These are phyloP conservation scores for Trichosporon sp. DNA, from an alignment of 1,284 basidiomycete species.

Conservation along the genomic window DNA sequence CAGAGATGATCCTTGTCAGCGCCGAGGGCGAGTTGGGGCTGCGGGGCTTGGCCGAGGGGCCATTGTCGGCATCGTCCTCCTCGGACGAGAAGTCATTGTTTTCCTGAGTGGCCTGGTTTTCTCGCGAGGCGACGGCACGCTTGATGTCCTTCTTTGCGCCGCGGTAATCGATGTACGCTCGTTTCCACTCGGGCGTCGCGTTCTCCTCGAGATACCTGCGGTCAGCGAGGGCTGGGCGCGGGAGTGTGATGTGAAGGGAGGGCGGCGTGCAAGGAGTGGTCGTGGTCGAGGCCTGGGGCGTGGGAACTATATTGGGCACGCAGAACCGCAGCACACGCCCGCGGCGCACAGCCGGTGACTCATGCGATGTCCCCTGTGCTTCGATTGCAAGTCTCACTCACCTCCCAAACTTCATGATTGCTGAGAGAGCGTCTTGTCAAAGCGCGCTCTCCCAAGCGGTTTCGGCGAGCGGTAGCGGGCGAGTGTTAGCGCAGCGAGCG, in stretches of 20 bases:
- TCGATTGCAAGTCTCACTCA: conserved; percentile 22
- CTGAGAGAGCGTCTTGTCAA: neutral
- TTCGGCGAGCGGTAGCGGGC: neutral
- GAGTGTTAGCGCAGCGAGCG: neutral
- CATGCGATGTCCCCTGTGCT: no score
- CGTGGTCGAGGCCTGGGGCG: no score
- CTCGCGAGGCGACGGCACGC: conserved; percentile 41
- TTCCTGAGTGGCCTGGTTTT: conserved; percentile 33
- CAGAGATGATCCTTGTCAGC: neutral
- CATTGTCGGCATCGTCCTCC: conserved; percentile 54
- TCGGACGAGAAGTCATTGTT: conserved; percentile 41
- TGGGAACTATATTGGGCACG: no score
- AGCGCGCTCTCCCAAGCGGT: neutral
- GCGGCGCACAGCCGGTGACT: neutral
- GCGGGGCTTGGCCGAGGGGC: conserved; percentile 33
- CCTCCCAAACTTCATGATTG: conserved; percentile 43
- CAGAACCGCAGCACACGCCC: no score
- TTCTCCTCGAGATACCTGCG: conserved; percentile 54
- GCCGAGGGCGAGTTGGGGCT: neutral
- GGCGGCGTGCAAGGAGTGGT: no score
- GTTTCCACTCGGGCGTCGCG: conserved; percentile 56
- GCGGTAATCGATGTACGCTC: conserved; percentile 58
- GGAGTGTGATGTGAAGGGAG: no score
- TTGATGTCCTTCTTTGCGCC: conserved; percentile 57
- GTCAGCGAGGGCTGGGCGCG: conserved; percentile 5